Base-by-base conservation (phyloP, 2,329 filamentous ascomycete genomes). In the Fusarium annulatum region DNA sequence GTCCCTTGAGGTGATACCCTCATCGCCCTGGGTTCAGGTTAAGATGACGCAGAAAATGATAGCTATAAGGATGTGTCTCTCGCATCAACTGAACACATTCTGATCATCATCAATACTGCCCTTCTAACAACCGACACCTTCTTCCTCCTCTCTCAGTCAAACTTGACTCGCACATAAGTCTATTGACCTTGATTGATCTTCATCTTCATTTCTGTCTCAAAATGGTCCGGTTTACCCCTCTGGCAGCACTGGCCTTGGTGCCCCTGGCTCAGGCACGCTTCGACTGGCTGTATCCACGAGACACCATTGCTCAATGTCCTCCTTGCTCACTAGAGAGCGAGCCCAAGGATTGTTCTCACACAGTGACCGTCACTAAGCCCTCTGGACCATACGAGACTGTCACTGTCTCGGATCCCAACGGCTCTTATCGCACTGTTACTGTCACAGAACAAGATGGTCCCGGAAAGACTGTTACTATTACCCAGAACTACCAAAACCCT, bases 291-390 rank as follows among this genome's bases (percentile, higher is more conserved):
- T 62, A 71, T 14, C 43, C 72, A 30, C 75, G 74, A 52, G 67
- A 65, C 19, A 61, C 71, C 21, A 61, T 58, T n/a, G 63, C 76
- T 9, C 75, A 78, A 52, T 82, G 79, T 56, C 81, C 79, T 46
- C 77, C 81, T 39, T 83, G 81, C 30, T 63, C 76, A 10, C 55
- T 62, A 15, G 46, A 76, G 23, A 69, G 69, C 28, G 67, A 61
- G 18, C 34, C 69, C 28, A 61, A 53, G 14, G 61, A 68, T n/a
- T 72, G 52, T 18, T 39, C 48, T 14, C 64, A 66, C 14, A 79
- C 77, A 16, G 71, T 81, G 41, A 81, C 78, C 26, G 69, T 81
- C 36, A 80, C 77, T 19, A 72, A 77, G 26, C 71, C 73, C 51
- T 60, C 72, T 59, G 42, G 49, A 3, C 42, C 58, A 18, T 55